Percentiles rank a stretch among this genome's conserved stretches.
These are phyloP conservation scores for Parmelia sp. DNA, from an alignment of 495 filamentous ascomycete genomes.

Conservation along the genomic window DNA sequence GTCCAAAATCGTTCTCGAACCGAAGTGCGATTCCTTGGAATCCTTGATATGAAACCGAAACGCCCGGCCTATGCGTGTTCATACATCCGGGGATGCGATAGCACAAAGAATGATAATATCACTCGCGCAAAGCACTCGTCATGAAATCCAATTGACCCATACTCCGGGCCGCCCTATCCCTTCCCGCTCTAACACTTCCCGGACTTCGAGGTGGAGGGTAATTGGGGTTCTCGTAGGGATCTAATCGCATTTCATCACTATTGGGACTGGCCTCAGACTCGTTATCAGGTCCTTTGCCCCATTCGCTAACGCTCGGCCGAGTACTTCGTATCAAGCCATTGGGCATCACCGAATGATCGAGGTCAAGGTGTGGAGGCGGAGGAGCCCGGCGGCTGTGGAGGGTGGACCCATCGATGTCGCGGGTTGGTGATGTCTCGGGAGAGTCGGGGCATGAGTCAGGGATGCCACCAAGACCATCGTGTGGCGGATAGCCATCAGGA, in stretches of 20 bases:
- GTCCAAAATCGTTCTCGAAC: not conserved
- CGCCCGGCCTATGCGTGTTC: constrained; percentile 2
- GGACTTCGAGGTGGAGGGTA: constrained; percentile 16
- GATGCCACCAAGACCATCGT: constrained; percentile 28
- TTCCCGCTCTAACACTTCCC: constrained; percentile 23
- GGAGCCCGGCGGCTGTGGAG: constrained; percentile 17
- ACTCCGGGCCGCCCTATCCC: constrained; percentile 22
- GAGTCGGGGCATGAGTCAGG: constrained; percentile 14
- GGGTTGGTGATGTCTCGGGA: constrained; percentile 16
- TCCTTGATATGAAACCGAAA: not conserved
- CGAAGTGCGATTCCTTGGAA: constrained; percentile 3
- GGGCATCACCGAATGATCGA: constrained; percentile 19
- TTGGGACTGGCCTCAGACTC: constrained; percentile 21
- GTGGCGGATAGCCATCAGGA: constrained; percentile 20
- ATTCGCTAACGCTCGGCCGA: constrained; percentile 28
- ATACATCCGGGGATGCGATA: constrained; percentile 1
- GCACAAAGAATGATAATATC: constrained; percentile 9
- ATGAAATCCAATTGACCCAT: constrained; percentile 27
- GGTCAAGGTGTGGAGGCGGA: constrained; percentile 25
- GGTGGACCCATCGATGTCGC: not conserved
- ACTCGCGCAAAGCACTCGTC: constrained; percentile 27
- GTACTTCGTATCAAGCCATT: constrained; percentile 25
- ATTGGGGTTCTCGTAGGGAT: constrained; percentile 22
- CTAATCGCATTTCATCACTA: constrained; percentile 25
- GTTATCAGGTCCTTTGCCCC: constrained; percentile 28